Conservation (phyloP, 2,329 filamentous ascomycete species). For the Dichotomopilus funicola region DNA sequence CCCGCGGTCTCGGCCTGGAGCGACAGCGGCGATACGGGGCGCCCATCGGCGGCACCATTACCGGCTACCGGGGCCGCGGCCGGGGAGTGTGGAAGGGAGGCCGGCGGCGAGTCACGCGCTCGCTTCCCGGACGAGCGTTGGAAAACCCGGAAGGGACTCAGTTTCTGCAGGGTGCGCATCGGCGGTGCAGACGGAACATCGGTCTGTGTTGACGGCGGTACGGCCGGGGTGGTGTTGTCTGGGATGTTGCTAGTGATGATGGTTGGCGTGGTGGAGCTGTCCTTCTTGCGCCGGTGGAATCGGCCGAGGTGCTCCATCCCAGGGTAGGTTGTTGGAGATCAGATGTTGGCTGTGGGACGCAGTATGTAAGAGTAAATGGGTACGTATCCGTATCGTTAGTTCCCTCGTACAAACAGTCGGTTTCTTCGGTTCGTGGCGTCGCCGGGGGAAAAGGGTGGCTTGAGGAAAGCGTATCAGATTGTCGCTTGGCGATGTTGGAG, state of each 20-base stretch:
- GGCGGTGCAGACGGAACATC: conserved; percentile 16
- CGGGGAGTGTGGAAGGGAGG: conserved; percentile 23
- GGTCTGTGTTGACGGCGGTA: conserved; percentile 1
- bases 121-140: conserved; percentile 28
- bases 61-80: conserved; percentile 11
- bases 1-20: conserved; percentile 14
- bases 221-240: conserved; percentile 14
- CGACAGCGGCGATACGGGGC: conserved; percentile 22
- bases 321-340: background rate
- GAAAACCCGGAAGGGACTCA: conserved; percentile 27
- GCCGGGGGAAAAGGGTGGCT: too few relatives aligned
- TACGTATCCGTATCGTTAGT: too few relatives aligned
- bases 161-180: conserved; percentile 17
- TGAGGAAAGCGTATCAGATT: too few relatives aligned
- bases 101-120: conserved; percentile 26
- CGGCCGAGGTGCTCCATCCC: conserved; percentile 29
- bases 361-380: background rate
- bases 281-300: conserved; percentile 27
- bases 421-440: too few relatives aligned
- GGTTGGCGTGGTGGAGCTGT: conserved; percentile 20
- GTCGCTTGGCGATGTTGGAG: too few relatives aligned
- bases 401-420: too few relatives aligned
- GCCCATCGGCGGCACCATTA: conserved; percentile 13
- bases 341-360: background rate
- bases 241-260: conserved; percentile 20